These are phyloP conservation scores for Candida piceae DNA, from an alignment of 805 yeast genomes.

Conservation along the genomic window DNA sequence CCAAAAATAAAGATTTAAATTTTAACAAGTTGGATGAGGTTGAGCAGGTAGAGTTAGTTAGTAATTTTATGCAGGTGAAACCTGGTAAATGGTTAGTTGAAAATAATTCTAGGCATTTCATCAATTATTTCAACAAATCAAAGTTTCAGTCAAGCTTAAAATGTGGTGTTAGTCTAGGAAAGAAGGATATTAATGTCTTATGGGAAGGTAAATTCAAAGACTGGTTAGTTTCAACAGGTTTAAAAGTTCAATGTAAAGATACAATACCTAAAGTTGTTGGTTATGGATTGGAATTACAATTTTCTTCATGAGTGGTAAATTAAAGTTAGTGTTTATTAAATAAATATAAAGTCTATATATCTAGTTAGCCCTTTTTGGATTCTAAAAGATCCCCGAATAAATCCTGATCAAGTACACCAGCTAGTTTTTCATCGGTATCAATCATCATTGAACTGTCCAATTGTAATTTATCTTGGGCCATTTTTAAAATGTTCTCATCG, in stretches of 20 bases:
- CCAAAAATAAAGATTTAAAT: not conserved
- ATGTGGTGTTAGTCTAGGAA: constrained; percentile 63
- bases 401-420: constrained; percentile 45
- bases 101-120: constrained; percentile 19
- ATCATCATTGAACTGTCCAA: constrained; percentile 61
- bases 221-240: constrained; percentile 73
- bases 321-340: too few relatives aligned
- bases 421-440: constrained; percentile 46
- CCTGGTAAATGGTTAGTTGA: constrained; percentile 15
- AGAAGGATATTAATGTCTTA: constrained; percentile 52
- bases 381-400: constrained; percentile 29
- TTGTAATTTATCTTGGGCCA: constrained; percentile 88
- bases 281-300: constrained; percentile 60
- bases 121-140: constrained; percentile 41
- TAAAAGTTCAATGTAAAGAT: constrained; percentile 42
- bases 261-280: constrained; percentile 43
- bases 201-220: constrained; percentile 91
- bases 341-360: too few relatives aligned
- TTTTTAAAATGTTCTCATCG: constrained; percentile 80
- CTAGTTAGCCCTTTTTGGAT: too few relatives aligned
- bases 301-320: constrained; percentile 54
- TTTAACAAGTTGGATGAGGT: constrained; percentile 18
- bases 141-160: constrained; percentile 69
- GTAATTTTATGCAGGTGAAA: constrained; percentile 20
- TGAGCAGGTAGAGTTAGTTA: constrained; percentile 17